Conservation (phyloP, 176 grass and related monocot genomes). For the Tillandsia fasciculata region DNA sequence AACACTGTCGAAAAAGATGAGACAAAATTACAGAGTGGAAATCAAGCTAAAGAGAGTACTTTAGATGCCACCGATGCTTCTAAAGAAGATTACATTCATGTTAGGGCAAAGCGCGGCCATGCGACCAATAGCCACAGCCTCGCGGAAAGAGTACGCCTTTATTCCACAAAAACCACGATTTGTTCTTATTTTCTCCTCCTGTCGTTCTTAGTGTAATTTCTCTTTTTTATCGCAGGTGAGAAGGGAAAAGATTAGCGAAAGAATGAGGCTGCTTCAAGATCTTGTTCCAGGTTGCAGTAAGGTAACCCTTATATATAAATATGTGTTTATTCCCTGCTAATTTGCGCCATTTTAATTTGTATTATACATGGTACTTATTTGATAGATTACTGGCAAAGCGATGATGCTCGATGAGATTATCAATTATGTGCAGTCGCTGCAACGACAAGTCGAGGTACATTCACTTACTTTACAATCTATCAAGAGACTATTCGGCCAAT, state of each 20-base stretch:
- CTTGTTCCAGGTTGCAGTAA: slow-evolving; percentile 90
- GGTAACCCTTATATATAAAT: slow-evolving; percentile 32
- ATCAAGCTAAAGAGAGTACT: slow-evolving; percentile 40
- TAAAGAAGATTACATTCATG: slow-evolving; percentile 85
- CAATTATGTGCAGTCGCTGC: slow-evolving; percentile 95
- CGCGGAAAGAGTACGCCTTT: slow-evolving; percentile 77
- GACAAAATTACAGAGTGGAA: slow-evolving; percentile 27
- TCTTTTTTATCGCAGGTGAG: slow-evolving; percentile 46
- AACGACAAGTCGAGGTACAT: slow-evolving; percentile 80
- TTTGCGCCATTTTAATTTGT: neutral
- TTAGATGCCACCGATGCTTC: slow-evolving; percentile 36
- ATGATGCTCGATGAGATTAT: slow-evolving; percentile 99
- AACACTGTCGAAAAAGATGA: slow-evolving; percentile 37
- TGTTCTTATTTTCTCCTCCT: neutral
- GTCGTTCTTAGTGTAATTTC: slow-evolving; percentile 16
- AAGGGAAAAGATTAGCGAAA: slow-evolving; percentile 93
- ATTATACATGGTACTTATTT: slow-evolving; percentile 9
- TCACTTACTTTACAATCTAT: neutral
- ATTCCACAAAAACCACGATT: neutral
- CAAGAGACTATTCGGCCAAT: too few relatives aligned
- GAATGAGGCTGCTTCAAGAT: slow-evolving; percentile 93
- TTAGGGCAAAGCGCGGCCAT: slow-evolving; percentile 87
- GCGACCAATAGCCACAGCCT: slow-evolving; percentile 98
- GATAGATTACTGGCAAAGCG: slow-evolving; percentile 83
- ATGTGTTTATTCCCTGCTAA: neutral